These are phyloP conservation scores for Boletellus deceptivus DNA, from an alignment of 1,284 basidiomycete species.

Conservation along the genomic window DNA sequence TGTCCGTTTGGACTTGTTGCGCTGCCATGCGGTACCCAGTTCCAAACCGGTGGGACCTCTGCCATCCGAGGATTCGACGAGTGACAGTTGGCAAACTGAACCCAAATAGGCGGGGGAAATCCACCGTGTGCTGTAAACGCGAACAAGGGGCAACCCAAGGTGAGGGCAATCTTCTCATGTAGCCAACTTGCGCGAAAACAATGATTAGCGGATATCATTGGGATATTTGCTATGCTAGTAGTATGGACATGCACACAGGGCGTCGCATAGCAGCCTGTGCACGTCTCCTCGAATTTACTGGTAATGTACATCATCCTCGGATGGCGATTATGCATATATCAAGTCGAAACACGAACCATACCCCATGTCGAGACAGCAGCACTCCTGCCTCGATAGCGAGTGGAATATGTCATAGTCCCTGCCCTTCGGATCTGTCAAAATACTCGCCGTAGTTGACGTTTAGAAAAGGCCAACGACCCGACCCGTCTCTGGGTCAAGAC, in stretches of 20 bases:
- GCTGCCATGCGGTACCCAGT: no score
- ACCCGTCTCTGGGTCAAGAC: slow-evolving; percentile 71
- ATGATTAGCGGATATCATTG: not conserved
- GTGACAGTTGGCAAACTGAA: no score
- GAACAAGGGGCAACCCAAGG: no score
- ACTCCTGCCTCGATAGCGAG: slow-evolving; percentile 8
- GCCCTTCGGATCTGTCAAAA: slow-evolving; percentile 32
- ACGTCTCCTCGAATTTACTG: slow-evolving; percentile 3
- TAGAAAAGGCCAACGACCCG: slow-evolving; percentile 76
- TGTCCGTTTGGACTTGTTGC: no score
- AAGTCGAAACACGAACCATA: slow-evolving; percentile 40
- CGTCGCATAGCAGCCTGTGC: no score
- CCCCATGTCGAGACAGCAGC: slow-evolving; percentile 38
- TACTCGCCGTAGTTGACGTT: slow-evolving; percentile 14
- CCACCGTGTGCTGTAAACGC: no score
- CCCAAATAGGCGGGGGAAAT: no score
- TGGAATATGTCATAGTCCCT: slow-evolving; percentile 13
- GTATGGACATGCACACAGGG: slow-evolving; percentile 10
- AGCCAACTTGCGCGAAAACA: no score
- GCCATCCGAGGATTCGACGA: no score
- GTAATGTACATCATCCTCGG: slow-evolving; percentile 15
- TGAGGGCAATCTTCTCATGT: no score
- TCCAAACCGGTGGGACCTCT: no score
- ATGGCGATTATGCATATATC: slow-evolving; percentile 35
- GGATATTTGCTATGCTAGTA: not conserved